A percentile compares a stretch with the other conserved stretches of the same genome.
These are phyloP conservation scores for Globisporangium apiculatum DNA, from an alignment of 352 stramenopile genomes.

Conservation along the genomic window DNA sequence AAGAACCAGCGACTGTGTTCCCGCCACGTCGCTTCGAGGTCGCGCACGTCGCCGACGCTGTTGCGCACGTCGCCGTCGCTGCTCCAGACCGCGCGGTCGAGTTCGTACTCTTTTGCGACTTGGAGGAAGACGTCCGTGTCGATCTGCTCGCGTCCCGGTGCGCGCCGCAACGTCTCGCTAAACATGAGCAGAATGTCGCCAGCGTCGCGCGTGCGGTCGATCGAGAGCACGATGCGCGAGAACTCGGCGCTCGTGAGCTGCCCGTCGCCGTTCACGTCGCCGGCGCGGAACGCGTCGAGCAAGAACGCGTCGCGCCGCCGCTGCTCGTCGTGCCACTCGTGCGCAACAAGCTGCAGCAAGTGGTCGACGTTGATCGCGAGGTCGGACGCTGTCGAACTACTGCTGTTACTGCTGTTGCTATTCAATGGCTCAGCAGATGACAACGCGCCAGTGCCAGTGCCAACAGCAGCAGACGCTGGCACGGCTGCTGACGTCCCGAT, in stretches of 20 bases:
- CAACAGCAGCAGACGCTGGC: background rate
- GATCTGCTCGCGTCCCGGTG: conserved; percentile 36
- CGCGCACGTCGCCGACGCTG: conserved; percentile 54
- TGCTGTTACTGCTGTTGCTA: conserved; percentile 2
- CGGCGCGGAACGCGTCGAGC: conserved; percentile 64
- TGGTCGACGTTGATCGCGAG: conserved; percentile 62
- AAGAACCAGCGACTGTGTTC: conserved; percentile 45
- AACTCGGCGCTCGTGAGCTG: conserved; percentile 74
- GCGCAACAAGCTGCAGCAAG: conserved; percentile 52
- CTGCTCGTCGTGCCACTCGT: conserved; percentile 69
- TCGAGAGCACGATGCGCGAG: conserved; percentile 69
- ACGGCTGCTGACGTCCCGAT: conserved; percentile 26
- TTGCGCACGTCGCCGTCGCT: conserved; percentile 60
- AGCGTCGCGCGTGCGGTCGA: conserved; percentile 56
- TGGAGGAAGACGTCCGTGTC: conserved; percentile 59
- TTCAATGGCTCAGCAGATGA: background rate
- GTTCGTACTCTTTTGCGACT: conserved; percentile 67
- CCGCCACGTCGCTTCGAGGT: conserved; percentile 60
- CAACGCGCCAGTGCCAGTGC: too few relatives aligned
- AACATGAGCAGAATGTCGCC: conserved; percentile 78
- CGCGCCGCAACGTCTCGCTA: conserved; percentile 61
- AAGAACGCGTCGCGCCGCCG: conserved; percentile 55
- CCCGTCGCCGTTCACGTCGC: conserved; percentile 75
- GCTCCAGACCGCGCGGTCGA: conserved; percentile 64
- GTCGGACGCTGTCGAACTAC: conserved; percentile 5